Evolutionary conservation across 331 rosid genomes (phyloP).

Genomic region (Malus hybrid): DNA sequence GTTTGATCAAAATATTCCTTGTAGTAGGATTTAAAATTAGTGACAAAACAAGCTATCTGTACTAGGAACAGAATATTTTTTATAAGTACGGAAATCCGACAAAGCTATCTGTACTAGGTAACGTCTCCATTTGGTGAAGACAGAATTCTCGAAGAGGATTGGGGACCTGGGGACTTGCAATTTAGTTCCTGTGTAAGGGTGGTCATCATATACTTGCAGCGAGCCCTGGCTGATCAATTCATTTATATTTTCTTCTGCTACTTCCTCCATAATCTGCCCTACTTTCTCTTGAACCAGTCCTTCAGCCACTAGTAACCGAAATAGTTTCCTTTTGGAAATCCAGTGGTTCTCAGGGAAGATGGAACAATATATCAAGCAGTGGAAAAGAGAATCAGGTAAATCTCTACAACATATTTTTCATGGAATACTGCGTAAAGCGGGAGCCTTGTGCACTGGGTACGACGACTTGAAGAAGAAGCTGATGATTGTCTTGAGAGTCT

Average conservation of each 20-base stretch:
- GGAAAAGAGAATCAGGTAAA: not conserved
- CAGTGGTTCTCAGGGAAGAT: slow-evolving; percentile 8
- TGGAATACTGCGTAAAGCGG: no score
- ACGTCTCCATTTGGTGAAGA: not conserved
- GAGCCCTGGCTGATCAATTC: slow-evolving; percentile 9
- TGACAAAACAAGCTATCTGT: no score
- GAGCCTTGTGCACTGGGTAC: no score
- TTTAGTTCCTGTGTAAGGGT: not conserved
- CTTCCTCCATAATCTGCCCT: slow-evolving; percentile 14
- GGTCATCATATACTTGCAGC: slow-evolving; percentile 1
- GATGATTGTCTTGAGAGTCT: not conserved
- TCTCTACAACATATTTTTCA: not conserved
- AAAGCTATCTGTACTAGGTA: no score
- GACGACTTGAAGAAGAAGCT: slow-evolving; percentile 21
- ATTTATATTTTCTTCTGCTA: slow-evolving; percentile 8
- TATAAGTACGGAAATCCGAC: no score
- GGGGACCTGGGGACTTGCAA: not conserved
- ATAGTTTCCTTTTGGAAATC: slow-evolving; percentile 17
- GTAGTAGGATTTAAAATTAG: no score
- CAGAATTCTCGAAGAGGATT: not conserved
- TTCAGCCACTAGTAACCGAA: slow-evolving; percentile 9
- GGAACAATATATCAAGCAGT: slow-evolving; percentile 9
- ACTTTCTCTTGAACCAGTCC: slow-evolving; percentile 5
- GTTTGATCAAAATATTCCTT: not conserved
- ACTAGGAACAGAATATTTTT: no score